Percentiles rank a stretch among this genome's conserved stretches.
Conservation (phyloP, 2,329 filamentous ascomycete genomes). For the Corniculantispora saksenae region DNA sequence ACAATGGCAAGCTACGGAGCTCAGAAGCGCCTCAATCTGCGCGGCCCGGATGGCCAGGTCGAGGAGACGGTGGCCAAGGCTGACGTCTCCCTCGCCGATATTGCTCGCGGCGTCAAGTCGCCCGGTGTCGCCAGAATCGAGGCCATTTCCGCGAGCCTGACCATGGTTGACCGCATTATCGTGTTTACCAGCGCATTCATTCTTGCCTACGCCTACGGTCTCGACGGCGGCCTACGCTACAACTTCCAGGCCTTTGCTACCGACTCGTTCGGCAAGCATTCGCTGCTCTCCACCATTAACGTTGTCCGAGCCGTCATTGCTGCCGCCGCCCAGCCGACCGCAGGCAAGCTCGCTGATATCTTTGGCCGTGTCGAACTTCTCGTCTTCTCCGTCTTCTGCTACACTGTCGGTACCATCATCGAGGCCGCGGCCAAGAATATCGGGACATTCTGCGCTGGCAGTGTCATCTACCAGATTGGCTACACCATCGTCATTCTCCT, state of each 20-base stretch:
- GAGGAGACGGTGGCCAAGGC: constrained; percentile 23
- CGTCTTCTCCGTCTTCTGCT: constrained; percentile 60
- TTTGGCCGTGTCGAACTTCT: constrained; percentile 63
- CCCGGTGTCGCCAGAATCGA: constrained; percentile 56
- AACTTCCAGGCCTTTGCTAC: constrained; percentile 59
- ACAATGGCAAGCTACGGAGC: constrained; percentile 13
- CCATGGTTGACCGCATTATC: constrained; percentile 45
- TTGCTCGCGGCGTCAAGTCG: constrained; percentile 32
- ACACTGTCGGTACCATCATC: constrained; percentile 57
- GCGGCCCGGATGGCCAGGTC: background rate
- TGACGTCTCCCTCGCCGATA: constrained; percentile 27
- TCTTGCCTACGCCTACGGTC: constrained; percentile 59
- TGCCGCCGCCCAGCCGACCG: constrained; percentile 58
- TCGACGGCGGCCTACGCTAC: constrained; percentile 53
- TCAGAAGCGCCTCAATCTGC: constrained; percentile 16
- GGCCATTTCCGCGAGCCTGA: constrained; percentile 50
- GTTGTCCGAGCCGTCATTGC: constrained; percentile 61
- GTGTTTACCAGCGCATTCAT: constrained; percentile 60
- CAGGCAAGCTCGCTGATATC: constrained; percentile 63
- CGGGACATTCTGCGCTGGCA: constrained; percentile 56
- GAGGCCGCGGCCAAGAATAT: constrained; percentile 53
- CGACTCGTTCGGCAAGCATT: constrained; percentile 51
- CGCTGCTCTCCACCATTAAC: constrained; percentile 58
- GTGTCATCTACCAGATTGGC: constrained; percentile 63
- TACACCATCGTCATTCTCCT: constrained; percentile 63